Base-by-base conservation (phyloP, 1,139 yeast genomes). In the Scheffersomyces illinoinensis region DNA sequence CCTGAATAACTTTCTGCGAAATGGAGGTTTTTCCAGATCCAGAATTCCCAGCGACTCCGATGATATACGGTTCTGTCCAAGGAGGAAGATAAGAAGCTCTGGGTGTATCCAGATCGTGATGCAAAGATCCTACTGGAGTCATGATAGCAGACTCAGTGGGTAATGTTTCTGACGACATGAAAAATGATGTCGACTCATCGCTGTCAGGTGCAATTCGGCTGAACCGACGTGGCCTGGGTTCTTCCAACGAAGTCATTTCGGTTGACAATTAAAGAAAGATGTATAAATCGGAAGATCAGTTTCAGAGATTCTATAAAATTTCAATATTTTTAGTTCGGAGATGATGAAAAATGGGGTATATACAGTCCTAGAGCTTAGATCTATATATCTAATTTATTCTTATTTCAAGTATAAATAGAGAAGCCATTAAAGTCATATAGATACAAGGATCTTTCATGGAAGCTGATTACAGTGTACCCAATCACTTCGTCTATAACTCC, bases 21-120 rank as follows among this genome's bases (percentile, higher is more conserved):
- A 95, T 91, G 43, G 97, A 90, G 0, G 99, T 95, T 71, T 95
- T 95, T 2, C 99, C 99, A 0, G 97, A 90, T 1, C 98, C 99
- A 23, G 97, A 90, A 58, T 90, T 87, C 1, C 99, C 99, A 0
- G 98, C 98, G 20, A 95, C 86, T 6, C 98, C 99, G 62, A 95
- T 93, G 56, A 95, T 88, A 70, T 93, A 95, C 0, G 98, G 98
- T 61, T 92, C 93, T 1, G 92, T 88, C 98, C 98, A 95, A 24
- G 98, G 98, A 2, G 98, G 98, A 18, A 85, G 84, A 69, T 91
- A 90, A 33, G 74, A 70, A 3, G 69, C 59, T 23, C 58, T 58
- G 55, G 58, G 47, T 4, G 43, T 48, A 14, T 48, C 51, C n/a
- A 48, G 26, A 24, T 48, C 51, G 24, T n/a, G 51, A 21, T 48